These are phyloP conservation scores for Ophiocordyceps robertsii DNA, from an alignment of 2,329 filamentous ascomycete genomes.

Conservation along the genomic window DNA sequence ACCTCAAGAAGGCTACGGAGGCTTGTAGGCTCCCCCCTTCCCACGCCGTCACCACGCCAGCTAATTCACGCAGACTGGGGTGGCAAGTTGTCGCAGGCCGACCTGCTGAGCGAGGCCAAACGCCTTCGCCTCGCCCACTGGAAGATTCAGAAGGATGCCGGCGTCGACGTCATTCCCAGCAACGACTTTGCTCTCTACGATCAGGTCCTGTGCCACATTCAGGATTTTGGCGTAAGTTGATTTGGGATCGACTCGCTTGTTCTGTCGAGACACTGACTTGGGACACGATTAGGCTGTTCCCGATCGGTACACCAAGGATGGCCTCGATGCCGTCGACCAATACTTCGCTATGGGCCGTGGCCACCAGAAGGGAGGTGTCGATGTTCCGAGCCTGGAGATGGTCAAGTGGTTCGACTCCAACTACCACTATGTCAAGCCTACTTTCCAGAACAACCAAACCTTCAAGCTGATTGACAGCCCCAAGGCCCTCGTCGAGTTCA, in stretches of 20 bases:
- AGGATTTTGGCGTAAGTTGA: slow-evolving; percentile 77
- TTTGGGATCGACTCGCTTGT: not conserved
- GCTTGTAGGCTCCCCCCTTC: slow-evolving; percentile 47
- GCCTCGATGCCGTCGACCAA: slow-evolving; percentile 79
- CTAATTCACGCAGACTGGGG: slow-evolving; percentile 49
- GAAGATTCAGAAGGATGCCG: slow-evolving; percentile 98
- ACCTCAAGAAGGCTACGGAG: slow-evolving; percentile 99
- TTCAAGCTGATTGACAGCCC: slow-evolving; percentile 81
- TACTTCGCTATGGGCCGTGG: slow-evolving; percentile 99
- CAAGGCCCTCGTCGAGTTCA: slow-evolving; percentile 90
- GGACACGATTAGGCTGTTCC: slow-evolving; percentile 55
- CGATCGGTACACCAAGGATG: slow-evolving; percentile 84
- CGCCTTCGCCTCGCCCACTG: slow-evolving; percentile 92
- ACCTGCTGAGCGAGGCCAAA: slow-evolving; percentile 91
- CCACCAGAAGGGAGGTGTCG: slow-evolving; percentile 86
- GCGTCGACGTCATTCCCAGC: slow-evolving; percentile 94
- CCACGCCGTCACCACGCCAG: slow-evolving; percentile 10
- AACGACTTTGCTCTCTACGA: slow-evolving; percentile 99
- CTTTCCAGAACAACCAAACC: slow-evolving; percentile 88
- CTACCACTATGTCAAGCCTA: slow-evolving; percentile 99
- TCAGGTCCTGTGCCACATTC: slow-evolving; percentile 94
- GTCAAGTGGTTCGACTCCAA: slow-evolving; percentile 99
- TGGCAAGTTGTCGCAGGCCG: slow-evolving; percentile 83
- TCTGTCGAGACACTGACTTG: slow-evolving; percentile 3
- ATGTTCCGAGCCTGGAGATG: slow-evolving; percentile 95